Percentiles rank a stretch among this genome's conserved stretches.
Conservation (phyloP, 257 asterid genomes). For the Primulina tabacum region DNA sequence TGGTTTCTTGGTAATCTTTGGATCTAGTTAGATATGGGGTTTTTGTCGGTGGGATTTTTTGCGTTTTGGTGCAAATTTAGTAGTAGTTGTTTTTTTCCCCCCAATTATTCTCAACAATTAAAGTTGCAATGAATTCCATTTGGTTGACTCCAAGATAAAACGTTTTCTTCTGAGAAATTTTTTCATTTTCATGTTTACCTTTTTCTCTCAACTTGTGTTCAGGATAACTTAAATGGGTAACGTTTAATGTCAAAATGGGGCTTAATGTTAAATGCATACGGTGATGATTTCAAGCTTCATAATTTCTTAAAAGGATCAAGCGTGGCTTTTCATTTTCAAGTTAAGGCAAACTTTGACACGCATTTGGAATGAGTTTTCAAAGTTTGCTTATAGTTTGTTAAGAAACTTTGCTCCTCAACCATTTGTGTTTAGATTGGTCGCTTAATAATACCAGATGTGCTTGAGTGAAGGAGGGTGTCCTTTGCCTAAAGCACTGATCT, state of each 20-base stretch:
- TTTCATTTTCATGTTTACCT: background rate
- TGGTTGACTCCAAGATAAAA: background rate
- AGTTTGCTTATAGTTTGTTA: background rate
- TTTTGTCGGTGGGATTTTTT: background rate
- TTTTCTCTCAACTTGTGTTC: background rate
- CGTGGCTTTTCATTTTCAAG: background rate
- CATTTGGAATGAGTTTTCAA: background rate
- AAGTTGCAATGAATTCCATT: slow-evolving; percentile 4
- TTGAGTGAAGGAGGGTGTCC: slow-evolving; percentile 5
- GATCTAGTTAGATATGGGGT: background rate
- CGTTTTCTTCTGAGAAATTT: slow-evolving; percentile 4
- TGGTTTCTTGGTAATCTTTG: slow-evolving; percentile 8
- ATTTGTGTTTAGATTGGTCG: slow-evolving; percentile 12
- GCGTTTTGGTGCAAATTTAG: slow-evolving; percentile 8
- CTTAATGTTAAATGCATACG: background rate
- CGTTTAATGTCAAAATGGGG: background rate
- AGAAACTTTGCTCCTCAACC: background rate
- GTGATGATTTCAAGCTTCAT: slow-evolving; percentile 6
- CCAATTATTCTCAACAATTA: background rate
- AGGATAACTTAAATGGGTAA: background rate
- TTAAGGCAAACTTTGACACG: slow-evolving; percentile 4
- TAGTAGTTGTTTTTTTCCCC: slow-evolving; percentile 12
- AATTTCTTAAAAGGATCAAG: background rate
- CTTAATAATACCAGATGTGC: background rate
- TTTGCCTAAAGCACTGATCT: background rate